Conservation (phyloP, 1,139 yeast species). For the Lodderomyces theae region DNA sequence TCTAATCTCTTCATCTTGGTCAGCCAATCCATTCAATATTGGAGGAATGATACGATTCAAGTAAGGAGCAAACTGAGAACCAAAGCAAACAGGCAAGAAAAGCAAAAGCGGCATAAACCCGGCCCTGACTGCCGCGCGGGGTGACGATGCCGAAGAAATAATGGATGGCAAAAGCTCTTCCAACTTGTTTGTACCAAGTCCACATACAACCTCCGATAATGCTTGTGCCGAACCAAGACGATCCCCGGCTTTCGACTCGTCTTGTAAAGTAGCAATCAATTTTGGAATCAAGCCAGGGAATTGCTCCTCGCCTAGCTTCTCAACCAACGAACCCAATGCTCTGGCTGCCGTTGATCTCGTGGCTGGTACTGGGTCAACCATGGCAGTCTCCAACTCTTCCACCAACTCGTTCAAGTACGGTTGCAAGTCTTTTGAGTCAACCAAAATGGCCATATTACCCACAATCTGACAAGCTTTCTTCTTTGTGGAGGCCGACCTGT, state of each 20-base stretch:
- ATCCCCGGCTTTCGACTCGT: slow-evolving; percentile 83
- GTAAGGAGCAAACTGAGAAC: slow-evolving; percentile 88
- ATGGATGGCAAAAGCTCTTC: slow-evolving; percentile 86
- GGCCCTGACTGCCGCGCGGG: slow-evolving; percentile 74
- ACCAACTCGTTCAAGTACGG: slow-evolving; percentile 81
- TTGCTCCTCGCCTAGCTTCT: slow-evolving; percentile 91
- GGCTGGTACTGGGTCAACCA: slow-evolving; percentile 98
- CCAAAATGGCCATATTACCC: slow-evolving; percentile 96
- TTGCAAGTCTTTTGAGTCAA: slow-evolving; percentile 78
- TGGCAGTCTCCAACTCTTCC: slow-evolving; percentile 81
- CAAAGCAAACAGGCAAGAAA: slow-evolving; percentile 92
- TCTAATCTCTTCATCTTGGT: slow-evolving; percentile 78
- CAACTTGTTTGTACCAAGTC: slow-evolving; percentile 81
- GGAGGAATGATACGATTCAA: slow-evolving; percentile 84
- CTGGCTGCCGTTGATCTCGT: slow-evolving; percentile 97
- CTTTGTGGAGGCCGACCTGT: slow-evolving; percentile 87
- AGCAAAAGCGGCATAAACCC: slow-evolving; percentile 90
- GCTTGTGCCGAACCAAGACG: slow-evolving; percentile 98
- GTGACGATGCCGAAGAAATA: slow-evolving; percentile 65
- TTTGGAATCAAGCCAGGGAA: slow-evolving; percentile 92
- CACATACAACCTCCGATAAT: slow-evolving; percentile 87
- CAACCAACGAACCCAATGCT: slow-evolving; percentile 94
- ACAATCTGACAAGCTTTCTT: slow-evolving; percentile 96
- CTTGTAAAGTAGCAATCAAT: slow-evolving; percentile 71
- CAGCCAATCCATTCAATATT: slow-evolving; percentile 87